Evolutionary conservation across 169 alveolate genomes (phyloP), one percentile per base, ranked within the genome.

Genomic region (Eimeria necatrix): DNA sequence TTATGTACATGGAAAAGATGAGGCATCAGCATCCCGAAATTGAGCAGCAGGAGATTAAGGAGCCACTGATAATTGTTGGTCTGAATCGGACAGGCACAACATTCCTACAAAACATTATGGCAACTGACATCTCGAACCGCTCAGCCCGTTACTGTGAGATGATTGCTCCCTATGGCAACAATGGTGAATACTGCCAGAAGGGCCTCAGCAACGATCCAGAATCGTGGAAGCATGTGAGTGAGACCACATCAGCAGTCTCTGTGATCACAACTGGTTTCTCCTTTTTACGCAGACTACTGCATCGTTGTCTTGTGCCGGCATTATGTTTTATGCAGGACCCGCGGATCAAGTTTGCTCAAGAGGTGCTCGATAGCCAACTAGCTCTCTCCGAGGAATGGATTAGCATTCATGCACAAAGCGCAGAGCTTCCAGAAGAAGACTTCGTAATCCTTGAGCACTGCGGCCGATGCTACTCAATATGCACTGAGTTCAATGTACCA

Each of bases 371-470:
- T 59, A 73, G 93, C 90, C 95, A 90, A 22, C 74, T 90, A 16
- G 95, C 94, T 64, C 61, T 92, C 48, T 80, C 94, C 20, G 96
- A 92, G n/a, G 96, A 91, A 14, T 95, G 96, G 96, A 78, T 76
- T n/a, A 85, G 89, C 49, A 95, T 95, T n/a, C 96, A 95, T 61
- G 95, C 96, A 14, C 96, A 95, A 61, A 70, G 94, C 32, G 95
- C 96, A 24, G 94, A 91, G 59, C 71, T 59, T 56, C 96, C 96
- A 24, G 96, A 95, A 46, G 96, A 95, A 71, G 96, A 95, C 80
- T 95, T 88, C 68, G 90, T 95, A 14, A 95, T 95, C 73, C 61
- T 95, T 84, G 96, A 95, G 53, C 96, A 95, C 91, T 84, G 93
- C 93, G 95, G 95, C 52, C 71, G 96, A 32, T 95, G 95, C 86